These are phyloP conservation scores for Cordyceps militaris DNA, from an alignment of 2,329 filamentous ascomycete genomes.

Conservation along the genomic window DNA sequence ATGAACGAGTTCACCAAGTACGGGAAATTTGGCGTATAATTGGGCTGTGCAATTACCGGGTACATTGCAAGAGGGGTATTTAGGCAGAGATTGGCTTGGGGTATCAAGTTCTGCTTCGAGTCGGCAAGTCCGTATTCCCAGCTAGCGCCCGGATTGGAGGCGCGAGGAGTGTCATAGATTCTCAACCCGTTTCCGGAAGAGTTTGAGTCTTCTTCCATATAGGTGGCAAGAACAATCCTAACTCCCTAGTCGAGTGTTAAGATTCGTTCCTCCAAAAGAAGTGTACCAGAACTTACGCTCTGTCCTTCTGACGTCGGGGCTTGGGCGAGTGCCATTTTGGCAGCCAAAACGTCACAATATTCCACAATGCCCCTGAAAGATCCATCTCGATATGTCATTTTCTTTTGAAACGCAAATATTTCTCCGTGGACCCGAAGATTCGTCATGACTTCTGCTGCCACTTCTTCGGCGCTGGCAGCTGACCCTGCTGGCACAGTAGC, in stretches of 20 bases:
- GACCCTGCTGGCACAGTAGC: slow-evolving; percentile 18
- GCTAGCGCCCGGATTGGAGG: neutral
- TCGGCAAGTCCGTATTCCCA: slow-evolving; percentile 8
- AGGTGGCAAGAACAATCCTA: neutral
- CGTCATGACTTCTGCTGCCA: slow-evolving; percentile 24
- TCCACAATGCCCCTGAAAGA: slow-evolving; percentile 44
- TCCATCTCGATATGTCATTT: slow-evolving; percentile 33
- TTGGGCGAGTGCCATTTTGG: slow-evolving; percentile 32
- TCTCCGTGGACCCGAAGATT: slow-evolving; percentile 40
- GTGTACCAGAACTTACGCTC: neutral
- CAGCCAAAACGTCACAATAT: slow-evolving; percentile 43
- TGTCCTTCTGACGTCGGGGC: slow-evolving; percentile 18
- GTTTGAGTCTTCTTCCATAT: neutral
- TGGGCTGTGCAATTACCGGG: slow-evolving; percentile 28
- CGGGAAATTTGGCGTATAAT: slow-evolving; percentile 21
- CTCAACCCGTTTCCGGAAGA: neutral
- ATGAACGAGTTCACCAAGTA: slow-evolving; percentile 24
- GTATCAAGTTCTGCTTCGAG: slow-evolving; percentile 4
- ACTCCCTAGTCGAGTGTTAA: neutral
- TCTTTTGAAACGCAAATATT: slow-evolving; percentile 44
- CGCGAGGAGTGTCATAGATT: neutral
- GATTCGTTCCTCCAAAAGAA: neutral
- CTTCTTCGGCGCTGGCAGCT: slow-evolving; percentile 25
- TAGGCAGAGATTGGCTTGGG: slow-evolving; percentile 16
- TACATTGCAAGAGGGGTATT: slow-evolving; percentile 25